Evolutionary conservation across 2,329 filamentous ascomycete genomes (phyloP), one percentile per base, ranked within the genome.

Genomic region (Harringtonia aguacate): DNA sequence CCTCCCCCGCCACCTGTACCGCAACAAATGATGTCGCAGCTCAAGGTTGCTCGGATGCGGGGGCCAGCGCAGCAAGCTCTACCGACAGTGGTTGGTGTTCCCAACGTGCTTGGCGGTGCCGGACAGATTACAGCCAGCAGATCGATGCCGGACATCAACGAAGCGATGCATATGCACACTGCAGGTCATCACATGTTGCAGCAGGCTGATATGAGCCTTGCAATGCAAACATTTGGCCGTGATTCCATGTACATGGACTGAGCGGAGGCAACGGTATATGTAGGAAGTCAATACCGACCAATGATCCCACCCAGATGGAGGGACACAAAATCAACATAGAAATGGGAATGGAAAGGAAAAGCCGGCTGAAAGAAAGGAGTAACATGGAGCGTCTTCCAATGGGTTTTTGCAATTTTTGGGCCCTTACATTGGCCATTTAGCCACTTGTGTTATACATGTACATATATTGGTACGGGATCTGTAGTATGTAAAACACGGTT

Each of bases 171-270:
- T 55, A 65, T 55, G 3, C 46, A 45, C 15, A 4, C 24, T 9
- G 29, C 28, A 3, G 42, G 37, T 4, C 29, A 38, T 18, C 30
- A 38, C 20, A 30, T 34, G 24, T 28, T 34, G 18, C 42, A 39
- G 8, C 66, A 48, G 34, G 38, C 58, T 14, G 68, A 71, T 36
- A 65, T 72, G 56, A 56, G 59, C 47, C 61, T 71, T 54, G 59
- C 62, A 12, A 69, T 72, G 57, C 64, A 68, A 46, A 63, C 65
- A 28, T 62, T 70, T 30, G 62, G 44, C 17, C 60, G 62, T 34
- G 70, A 74, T 44, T 60, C 64, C 33, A 72, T 76, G 68, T 75
- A 70, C 53, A 67, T 73, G 64, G 69, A 72, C 50, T 72, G 42
- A 56, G 58, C 56, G 41, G n/a, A 48, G 39, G 24, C 24, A 27